These are phyloP conservation scores for Arctium lappa DNA, from an alignment of 129 eudicot genomes.

Conservation along the genomic window DNA sequence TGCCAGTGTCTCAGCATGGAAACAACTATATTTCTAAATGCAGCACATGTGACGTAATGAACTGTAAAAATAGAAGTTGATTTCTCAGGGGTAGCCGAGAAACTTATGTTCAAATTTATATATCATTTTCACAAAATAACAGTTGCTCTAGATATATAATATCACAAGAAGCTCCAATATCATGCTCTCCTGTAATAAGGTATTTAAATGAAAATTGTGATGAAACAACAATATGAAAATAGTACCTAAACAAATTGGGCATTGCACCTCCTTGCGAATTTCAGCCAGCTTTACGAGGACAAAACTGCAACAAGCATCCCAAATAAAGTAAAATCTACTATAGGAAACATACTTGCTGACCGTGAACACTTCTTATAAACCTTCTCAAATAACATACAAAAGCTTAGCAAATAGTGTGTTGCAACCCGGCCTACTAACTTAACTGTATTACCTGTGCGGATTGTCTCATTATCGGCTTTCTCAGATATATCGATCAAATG, in stretches of 20 bases:
- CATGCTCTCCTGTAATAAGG: neutral
- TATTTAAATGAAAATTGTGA: neutral
- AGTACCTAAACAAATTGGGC: slow-evolving; percentile 85
- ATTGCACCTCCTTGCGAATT: slow-evolving; percentile 91
- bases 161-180: neutral
- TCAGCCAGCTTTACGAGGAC: slow-evolving; percentile 59
- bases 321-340: neutral
- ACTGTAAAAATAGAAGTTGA: neutral
- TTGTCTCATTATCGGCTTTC: neutral
- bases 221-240: slow-evolving; percentile 4
- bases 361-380: neutral
- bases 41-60: neutral
- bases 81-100: neutral
- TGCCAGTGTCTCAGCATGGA: neutral
- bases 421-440: neutral
- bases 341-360: neutral
- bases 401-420: neutral
- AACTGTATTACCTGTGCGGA: neutral
- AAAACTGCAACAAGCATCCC: slow-evolving; percentile 46
- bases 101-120: neutral
- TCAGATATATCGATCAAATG: neutral
- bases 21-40: neutral
- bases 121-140: neutral
- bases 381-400: neutral
- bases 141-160: neutral